These are phyloP conservation scores for Fusarium floridanum DNA, from an alignment of 2,329 filamentous ascomycete species.

Conservation along the genomic window DNA sequence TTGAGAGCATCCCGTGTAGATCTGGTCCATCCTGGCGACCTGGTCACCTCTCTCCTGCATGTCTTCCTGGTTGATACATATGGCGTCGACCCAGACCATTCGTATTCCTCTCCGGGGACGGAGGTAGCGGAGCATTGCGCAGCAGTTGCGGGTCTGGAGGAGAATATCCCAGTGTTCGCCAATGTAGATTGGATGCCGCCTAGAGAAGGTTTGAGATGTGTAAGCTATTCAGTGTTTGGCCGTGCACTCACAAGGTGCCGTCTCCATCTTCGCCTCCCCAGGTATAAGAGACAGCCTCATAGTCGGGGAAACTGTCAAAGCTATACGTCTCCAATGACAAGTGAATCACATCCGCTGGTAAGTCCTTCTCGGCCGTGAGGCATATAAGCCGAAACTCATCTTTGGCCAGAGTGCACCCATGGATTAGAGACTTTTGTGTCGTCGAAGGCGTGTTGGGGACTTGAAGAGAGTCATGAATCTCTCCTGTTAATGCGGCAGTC, in stretches of 20 bases:
- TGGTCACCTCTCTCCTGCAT: background rate
- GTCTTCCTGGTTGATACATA: background rate
- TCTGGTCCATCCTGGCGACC: background rate
- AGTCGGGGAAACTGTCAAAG: background rate
- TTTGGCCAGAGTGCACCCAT: background rate
- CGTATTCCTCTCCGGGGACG: background rate
- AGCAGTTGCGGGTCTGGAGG: background rate
- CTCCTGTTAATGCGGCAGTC: rapidly evolving
- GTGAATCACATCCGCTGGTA: background rate
- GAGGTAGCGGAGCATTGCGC: background rate
- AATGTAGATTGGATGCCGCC: background rate
- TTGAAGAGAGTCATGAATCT: background rate
- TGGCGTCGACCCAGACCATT: background rate
- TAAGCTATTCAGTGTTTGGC: rapidly evolving
- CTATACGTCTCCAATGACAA: background rate
- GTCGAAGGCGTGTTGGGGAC: rapidly evolving
- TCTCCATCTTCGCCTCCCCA: background rate
- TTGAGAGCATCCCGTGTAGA: background rate
- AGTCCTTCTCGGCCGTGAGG: background rate
- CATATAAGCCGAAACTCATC: background rate
- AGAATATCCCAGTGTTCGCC: background rate
- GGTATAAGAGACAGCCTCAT: background rate
- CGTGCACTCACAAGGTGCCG: background rate
- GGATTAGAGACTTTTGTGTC: background rate
- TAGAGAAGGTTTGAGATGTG: background rate